Evolutionary conservation across 2,329 filamentous ascomycete species (phyloP), one percentile per base, ranked within the genome.

Genomic region (Nemania bipapillata): DNA sequence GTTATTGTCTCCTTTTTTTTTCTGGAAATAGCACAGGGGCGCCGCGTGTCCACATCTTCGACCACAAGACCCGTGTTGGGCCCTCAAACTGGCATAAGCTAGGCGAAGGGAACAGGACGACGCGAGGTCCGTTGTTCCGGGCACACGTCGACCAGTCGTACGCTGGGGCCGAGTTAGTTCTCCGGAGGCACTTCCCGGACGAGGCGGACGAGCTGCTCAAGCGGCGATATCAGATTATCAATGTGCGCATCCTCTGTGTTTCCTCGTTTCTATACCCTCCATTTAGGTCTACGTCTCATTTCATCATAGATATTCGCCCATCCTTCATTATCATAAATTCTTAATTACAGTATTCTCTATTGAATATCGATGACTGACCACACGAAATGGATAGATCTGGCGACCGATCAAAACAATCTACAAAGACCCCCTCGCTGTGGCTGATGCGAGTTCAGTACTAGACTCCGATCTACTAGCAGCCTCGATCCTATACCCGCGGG

Each of bases 51-150:
- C 80, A 91, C 62, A 80, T 93, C 65, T 93, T 93, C 81, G 91
- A 93, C 79, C 89, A 93, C 79, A 93, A 91, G 11, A 89, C 92
- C 72, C 88, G 92, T 40, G 77, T 79, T 52, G 81, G 81, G 0
- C 81, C 80, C 6, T 79, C 81, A 2, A 76, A 83, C 64, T 93
- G 91, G 90, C 87, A 89, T 76, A 91, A 91, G 74, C 78, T 90
- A 82, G 87, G 89, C 82, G 63, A 88, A 84, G 26, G 90, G 86
- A 89, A 86, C 77, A 73, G 85, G 84, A 56, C 80, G 74, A 74
- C 73, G 24, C 74, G 75, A 8, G 76, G 76, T 4, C 77, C 77
- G 20, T 56, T 78, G 7, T 68, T 76, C n/a, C 70, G 76, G 22
- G 74, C 75, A 20, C 76, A 78, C 64, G 75, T 78, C 9, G 77